Base-by-base conservation (phyloP, 2,329 filamentous ascomycete genomes). In the Colletotrichum sp. region DNA sequence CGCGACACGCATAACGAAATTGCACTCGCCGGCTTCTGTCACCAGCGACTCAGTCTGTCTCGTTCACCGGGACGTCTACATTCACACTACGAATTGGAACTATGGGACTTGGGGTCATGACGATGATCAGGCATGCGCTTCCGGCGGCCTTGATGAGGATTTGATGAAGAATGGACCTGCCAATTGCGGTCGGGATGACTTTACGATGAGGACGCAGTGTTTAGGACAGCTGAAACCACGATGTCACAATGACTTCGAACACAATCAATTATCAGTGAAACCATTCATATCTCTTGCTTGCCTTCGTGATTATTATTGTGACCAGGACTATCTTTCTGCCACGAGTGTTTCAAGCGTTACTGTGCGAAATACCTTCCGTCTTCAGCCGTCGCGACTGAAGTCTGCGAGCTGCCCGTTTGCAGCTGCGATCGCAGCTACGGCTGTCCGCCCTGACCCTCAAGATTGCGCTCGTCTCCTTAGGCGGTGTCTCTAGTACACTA, bases 41-140 rank as follows among this genome's bases (percentile, higher is more conserved):
- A 73, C 55, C 69, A 69, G 61, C 72, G 70, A 74, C 72, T 74
- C 69, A 69, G 72, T 74, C 72, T 55, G 72, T 73, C 70, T 69
- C 69, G 54, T 18, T 31, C 16, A 21, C 6, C 51, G 64, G 38
- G 72, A 73, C 72, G 51, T 74, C 72, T 57, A 68, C 8, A 74
- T 72, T 80, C 78, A 79, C 78, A 79, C 80, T 72, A 78, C 62
- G 72, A 43, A 74, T 67, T 67, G 57, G 68, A 72, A 72, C 72
- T 47, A 74, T 13, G 72, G 57, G 72, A 67, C 72, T 74, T 74
- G 72, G 72, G 72, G 72, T 74, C 72, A 72, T 63, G 72, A 72
- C 34, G 34, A 67, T 57, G 66, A 69, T 36, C 31, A 7, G 68
- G 71, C 68, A 27, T 15, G 69, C 72, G 33, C 15, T 27, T 62